phyloP scores from a whole-genome alignment of 805 yeast genomes.

The Kluyveromyces wickerhamii region DNA sequence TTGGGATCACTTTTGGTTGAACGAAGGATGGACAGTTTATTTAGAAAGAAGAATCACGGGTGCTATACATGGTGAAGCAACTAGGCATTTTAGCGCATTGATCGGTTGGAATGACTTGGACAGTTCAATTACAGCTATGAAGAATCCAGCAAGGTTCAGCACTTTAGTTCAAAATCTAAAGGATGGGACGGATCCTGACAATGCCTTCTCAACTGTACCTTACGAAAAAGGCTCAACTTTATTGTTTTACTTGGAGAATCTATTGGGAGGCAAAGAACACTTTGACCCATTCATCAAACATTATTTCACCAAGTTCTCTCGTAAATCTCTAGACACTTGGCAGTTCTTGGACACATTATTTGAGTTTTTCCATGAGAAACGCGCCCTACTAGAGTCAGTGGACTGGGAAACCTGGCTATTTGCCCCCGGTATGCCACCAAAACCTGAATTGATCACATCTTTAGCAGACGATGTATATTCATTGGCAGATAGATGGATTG shows the following conservation, averaged over 20 bases:
- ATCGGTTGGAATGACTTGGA: conserved; percentile 84
- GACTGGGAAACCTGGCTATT: conserved; percentile 86
- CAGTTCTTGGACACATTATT: conserved; percentile 71
- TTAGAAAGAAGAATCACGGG: conserved; percentile 79
- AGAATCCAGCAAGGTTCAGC: conserved; percentile 45
- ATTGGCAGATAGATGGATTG: conserved; percentile 61
- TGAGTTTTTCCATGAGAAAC: conserved; percentile 48
- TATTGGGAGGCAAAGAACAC: conserved; percentile 52
- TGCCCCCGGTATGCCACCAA: conserved; percentile 83
- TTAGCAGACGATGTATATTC: conserved; percentile 64
- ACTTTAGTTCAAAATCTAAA: conserved; percentile 64
- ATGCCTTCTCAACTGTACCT: conserved; percentile 79
- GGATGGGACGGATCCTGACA: conserved; percentile 75
- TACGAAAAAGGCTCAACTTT: conserved; percentile 86
- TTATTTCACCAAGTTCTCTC: conserved; percentile 64
- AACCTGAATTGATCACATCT: conserved; percentile 70
- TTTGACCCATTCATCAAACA: conserved; percentile 77
- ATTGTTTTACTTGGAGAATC: conserved; percentile 62
- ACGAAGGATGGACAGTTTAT: conserved; percentile 95
- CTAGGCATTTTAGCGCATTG: conserved; percentile 73
- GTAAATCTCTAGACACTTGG: conserved; percentile 69
- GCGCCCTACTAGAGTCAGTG: conserved; percentile 49
- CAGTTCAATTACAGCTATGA: conserved; percentile 59
- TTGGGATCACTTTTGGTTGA: conserved; percentile 92
- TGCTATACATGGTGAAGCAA: conserved; percentile 65